Conservation (phyloP, 1,284 basidiomycete species). For the Ceratobasidium sp. region DNA sequence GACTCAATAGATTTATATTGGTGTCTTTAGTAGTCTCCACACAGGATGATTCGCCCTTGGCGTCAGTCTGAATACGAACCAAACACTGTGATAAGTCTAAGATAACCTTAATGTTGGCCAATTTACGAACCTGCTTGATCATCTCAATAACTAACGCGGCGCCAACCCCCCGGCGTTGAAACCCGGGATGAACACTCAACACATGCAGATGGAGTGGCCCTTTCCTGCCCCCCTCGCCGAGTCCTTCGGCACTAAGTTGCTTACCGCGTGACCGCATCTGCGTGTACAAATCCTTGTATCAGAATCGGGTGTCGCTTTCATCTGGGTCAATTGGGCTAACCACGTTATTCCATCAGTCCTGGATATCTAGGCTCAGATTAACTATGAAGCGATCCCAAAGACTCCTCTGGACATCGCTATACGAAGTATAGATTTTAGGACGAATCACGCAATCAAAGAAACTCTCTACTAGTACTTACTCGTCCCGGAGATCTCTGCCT, state of each 20-base stretch:
- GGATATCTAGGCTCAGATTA: neutral
- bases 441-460: neutral
- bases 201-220: constrained; percentile 20
- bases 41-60: constrained; percentile 7
- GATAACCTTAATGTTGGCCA: neutral
- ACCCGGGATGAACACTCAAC: constrained; percentile 34
- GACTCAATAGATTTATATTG: constrained; percentile 23
- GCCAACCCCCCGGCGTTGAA: constrained; percentile 18
- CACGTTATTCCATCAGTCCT: neutral
- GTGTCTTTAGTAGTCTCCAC: constrained; percentile 5
- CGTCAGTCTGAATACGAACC: constrained; percentile 13
- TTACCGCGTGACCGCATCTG: constrained; percentile 5
- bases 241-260: neutral
- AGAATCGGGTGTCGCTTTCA: neutral
- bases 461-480: neutral
- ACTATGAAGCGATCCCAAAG: neutral
- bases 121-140: constrained; percentile 9
- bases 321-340: neutral
- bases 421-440: neutral
- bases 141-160: constrained; percentile 1
- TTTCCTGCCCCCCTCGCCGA: constrained; percentile 19
- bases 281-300: neutral
- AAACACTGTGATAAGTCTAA: too few species aligned
- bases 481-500: constrained; percentile 4
- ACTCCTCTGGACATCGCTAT: neutral